Percentiles rank a stretch among this genome's conserved stretches.
Conservation (phyloP, 2,329 filamentous ascomycete genomes). For the Alternaria conjuncta region DNA sequence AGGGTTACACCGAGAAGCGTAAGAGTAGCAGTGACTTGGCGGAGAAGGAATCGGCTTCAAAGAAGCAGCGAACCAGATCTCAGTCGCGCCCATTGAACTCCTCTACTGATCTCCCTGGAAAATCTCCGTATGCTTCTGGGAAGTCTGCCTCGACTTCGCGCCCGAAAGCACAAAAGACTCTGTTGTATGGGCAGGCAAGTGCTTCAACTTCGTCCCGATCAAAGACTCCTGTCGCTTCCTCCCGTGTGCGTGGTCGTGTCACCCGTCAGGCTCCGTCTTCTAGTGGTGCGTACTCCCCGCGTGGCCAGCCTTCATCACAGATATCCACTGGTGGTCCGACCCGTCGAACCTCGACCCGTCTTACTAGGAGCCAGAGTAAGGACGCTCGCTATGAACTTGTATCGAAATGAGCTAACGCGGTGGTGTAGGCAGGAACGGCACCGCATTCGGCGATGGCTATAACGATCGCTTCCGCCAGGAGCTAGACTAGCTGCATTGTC, state of each 20-base stretch:
- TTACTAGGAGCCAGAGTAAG: slow-evolving; percentile 15
- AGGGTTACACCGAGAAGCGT: slow-evolving; percentile 13
- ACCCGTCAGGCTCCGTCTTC: neutral
- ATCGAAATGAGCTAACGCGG: neutral
- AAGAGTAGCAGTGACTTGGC: slow-evolving; percentile 5
- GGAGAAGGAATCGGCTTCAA: slow-evolving; percentile 2
- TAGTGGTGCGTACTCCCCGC: neutral
- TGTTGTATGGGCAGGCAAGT: neutral
- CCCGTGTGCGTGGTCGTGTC: neutral
- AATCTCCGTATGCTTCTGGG: neutral
- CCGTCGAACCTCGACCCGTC: slow-evolving; percentile 4
- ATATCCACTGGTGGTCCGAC: neutral
- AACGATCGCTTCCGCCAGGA: slow-evolving; percentile 14
- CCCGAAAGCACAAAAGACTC: neutral
- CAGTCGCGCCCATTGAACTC: neutral
- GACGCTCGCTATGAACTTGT: neutral
- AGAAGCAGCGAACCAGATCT: slow-evolving; percentile 14
- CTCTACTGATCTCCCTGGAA: neutral
- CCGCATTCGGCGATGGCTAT: slow-evolving; percentile 2
- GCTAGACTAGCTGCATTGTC: neutral
- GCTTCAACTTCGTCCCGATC: neutral
- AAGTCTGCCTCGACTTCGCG: neutral
- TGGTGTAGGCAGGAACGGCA: slow-evolving; percentile 7
- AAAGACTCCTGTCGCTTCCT: neutral
- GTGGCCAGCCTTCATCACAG: neutral